phyloP scores from a whole-genome alignment of 2,329 filamentous ascomycete genomes.

The Ceratocystis eucalypticola region DNA sequence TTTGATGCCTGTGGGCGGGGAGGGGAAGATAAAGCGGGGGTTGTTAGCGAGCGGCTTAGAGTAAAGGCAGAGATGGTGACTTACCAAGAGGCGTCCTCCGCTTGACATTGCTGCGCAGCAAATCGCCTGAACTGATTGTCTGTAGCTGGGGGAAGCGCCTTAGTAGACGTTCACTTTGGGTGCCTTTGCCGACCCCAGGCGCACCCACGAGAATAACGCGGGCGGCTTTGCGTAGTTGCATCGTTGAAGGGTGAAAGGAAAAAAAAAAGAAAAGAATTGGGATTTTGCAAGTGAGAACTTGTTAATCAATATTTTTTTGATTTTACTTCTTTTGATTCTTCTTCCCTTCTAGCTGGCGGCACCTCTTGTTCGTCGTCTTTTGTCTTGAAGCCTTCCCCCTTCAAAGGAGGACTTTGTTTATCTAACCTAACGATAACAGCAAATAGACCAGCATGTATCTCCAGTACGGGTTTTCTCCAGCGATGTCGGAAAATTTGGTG shows the following conservation, averaged over 20 bases:
- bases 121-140: constrained; percentile 84
- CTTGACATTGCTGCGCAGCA: constrained; percentile 86
- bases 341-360: no score
- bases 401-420: no score
- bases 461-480: constrained; percentile 2
- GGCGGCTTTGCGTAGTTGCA: constrained; percentile 66
- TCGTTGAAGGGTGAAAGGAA: constrained; percentile 23
- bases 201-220: constrained; percentile 90
- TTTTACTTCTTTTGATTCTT: neutral
- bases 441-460: neutral
- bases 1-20: constrained; percentile 54
- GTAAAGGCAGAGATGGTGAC: constrained; percentile 23
- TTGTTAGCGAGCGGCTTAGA: neutral
- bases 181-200: constrained; percentile 94
- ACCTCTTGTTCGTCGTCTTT: neutral
- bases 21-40: neutral
- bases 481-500: constrained; percentile 6
- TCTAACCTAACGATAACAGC: neutral
- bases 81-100: constrained; percentile 71
- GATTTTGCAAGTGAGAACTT: neutral
- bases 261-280: neutral
- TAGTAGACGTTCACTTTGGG: constrained; percentile 81
- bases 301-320: neutral
- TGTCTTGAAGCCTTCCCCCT: neutral
- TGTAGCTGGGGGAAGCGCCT: constrained; percentile 76